A percentile compares a stretch with the other conserved stretches of the same genome.
Conservation (phyloP, 352 stramenopile genomes). For the Globisporangium camurandrum region DNA sequence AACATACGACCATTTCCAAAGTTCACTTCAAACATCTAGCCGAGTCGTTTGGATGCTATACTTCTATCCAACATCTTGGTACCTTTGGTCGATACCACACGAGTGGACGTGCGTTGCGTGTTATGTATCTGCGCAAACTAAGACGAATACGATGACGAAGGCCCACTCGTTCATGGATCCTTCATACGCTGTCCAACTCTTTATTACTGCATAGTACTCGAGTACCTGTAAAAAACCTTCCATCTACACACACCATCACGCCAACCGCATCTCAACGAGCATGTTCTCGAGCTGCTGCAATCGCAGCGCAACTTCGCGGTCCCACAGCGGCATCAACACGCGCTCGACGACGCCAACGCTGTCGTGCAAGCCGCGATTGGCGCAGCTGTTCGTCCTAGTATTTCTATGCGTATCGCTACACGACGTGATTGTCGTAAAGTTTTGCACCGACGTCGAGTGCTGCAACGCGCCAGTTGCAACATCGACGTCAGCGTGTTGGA, state of each 20-base stretch:
- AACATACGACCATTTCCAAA: no score
- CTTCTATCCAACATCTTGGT: no score
- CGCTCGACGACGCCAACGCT: background rate
- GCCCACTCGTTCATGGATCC: no score
- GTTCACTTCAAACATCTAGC: no score
- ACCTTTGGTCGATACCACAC: no score
- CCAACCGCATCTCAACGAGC: background rate
- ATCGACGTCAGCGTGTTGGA: background rate
- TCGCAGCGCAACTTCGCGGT: background rate
- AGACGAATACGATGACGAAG: no score
- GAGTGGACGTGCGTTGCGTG: background rate
- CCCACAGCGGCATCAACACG: background rate
- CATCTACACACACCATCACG: no score
- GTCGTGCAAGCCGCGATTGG: no score
- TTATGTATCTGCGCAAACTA: no score
- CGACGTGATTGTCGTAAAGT: background rate
- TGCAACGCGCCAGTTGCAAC: background rate
- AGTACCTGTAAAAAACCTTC: no score
- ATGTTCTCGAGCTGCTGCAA: constrained; percentile 3
- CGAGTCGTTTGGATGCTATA: no score
- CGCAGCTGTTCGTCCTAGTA: no score
- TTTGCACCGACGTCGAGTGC: background rate
- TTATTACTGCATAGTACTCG: background rate
- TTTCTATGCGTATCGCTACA: background rate
- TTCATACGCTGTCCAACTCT: background rate